phyloP scores from a whole-genome alignment of 108 stramenopile species.

The Schizochytrium sp. region DNA sequence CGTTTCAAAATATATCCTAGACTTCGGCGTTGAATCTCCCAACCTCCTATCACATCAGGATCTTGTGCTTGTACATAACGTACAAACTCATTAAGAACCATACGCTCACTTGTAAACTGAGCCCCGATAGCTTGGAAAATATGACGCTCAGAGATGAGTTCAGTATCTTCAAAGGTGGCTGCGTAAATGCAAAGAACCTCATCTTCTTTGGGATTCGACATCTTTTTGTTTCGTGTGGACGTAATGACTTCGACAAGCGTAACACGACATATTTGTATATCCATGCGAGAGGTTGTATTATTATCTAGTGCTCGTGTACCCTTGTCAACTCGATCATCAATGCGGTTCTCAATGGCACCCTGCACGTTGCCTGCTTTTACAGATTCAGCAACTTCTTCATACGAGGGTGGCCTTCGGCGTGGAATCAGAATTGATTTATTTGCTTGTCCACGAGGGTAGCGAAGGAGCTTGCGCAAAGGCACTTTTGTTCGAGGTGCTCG shows the following conservation, averaged over 20 bases:
- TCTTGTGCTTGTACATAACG: constrained; percentile 52
- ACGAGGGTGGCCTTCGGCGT: neutral
- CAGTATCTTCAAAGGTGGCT: constrained; percentile 29
- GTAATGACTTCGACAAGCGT: constrained; percentile 46
- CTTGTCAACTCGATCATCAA: constrained; percentile 16
- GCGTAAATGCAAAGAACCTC: constrained; percentile 47
- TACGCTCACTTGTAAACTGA: constrained; percentile 6
- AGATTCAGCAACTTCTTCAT: neutral
- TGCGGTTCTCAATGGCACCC: neutral
- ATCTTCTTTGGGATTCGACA: constrained; percentile 19
- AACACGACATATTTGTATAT: neutral
- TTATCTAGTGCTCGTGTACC: constrained; percentile 19
- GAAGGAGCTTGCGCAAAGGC: neutral
- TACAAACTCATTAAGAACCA: constrained; percentile 14
- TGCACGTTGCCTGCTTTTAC: neutral
- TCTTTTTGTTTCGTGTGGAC: neutral
- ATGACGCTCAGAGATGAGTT: neutral
- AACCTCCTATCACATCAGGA: constrained; percentile 66
- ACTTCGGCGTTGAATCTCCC: constrained; percentile 68
- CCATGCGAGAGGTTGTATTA: neutral
- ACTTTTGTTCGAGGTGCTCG: neutral
- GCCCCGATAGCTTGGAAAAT: neutral
- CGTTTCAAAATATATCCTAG: constrained; percentile 73
- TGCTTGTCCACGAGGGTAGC: neutral
- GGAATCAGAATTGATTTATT: neutral